These are phyloP conservation scores for Ascochyta viciae-villosae DNA, from an alignment of 2,329 filamentous ascomycete genomes.

Conservation along the genomic window DNA sequence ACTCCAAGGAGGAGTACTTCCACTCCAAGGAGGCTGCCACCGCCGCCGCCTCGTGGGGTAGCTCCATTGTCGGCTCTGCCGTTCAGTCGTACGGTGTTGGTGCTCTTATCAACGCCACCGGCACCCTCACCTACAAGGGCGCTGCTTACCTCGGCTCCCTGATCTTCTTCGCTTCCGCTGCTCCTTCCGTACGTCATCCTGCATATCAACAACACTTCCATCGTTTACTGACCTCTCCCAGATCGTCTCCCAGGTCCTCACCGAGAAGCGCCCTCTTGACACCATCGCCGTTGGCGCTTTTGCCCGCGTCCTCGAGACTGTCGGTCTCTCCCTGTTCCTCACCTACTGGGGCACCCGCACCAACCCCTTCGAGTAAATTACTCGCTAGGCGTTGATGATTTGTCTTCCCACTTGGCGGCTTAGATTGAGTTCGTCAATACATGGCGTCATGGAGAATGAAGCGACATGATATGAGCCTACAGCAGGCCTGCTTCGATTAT, in stretches of 20 bases:
- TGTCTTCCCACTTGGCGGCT: conserved; percentile 32
- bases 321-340: conserved; percentile 89
- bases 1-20: conserved; percentile 96
- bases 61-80: conserved; percentile 85
- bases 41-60: conserved; percentile 88
- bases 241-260: conserved; percentile 86
- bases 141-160: conserved; percentile 90
- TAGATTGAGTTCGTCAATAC: conserved; percentile 35
- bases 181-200: conserved; percentile 73
- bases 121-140: conserved; percentile 95
- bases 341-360: conserved; percentile 98
- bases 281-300: conserved; percentile 85
- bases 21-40: conserved; percentile 90
- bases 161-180: conserved; percentile 90
- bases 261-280: conserved; percentile 91
- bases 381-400: conserved; percentile 26
- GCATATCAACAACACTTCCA: background rate
- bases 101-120: conserved; percentile 86
- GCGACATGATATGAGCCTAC: conserved; percentile 31
- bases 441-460: conserved; percentile 28
- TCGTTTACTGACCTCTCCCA: conserved; percentile 50
- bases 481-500: conserved; percentile 27
- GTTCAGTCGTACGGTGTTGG: conserved; percentile 90
- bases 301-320: conserved; percentile 88
- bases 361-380: conserved; percentile 81